Conservation (phyloP, 208 protist genomes). For the Wallacemonas collosoma region DNA sequence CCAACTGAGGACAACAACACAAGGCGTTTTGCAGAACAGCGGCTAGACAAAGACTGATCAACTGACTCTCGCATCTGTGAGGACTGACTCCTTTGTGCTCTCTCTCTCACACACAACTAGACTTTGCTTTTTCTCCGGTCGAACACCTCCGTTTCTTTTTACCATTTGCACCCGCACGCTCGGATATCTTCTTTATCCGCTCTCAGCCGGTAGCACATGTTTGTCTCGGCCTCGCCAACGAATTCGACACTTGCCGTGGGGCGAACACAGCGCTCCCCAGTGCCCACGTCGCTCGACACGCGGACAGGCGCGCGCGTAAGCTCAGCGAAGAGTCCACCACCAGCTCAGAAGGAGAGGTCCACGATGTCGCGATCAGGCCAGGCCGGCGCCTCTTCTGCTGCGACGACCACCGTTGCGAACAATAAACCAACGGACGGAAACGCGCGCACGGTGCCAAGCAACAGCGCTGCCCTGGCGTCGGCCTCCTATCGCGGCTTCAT, state of each 20-base stretch:
- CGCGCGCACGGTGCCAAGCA: neutral
- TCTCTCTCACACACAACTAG: no score
- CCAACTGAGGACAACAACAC: no score
- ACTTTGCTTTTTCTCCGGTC: no score
- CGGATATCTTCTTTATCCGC: constrained; percentile 11
- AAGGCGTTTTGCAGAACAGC: no score
- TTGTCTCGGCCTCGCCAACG: constrained; percentile 8
- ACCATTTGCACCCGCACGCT: neutral
- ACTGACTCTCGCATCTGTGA: no score
- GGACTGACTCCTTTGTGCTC: no score
- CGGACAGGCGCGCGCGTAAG: neutral
- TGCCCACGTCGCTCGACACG: neutral
- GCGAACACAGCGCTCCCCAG: neutral
- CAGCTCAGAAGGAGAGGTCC: no score
- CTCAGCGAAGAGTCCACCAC: neutral
- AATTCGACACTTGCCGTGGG: neutral
- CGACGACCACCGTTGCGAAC: neutral
- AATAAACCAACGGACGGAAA: neutral
- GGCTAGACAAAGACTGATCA: no score
- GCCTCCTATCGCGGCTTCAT: neutral
- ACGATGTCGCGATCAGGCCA: no score
- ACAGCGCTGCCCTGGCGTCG: neutral
- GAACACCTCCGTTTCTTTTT: neutral
- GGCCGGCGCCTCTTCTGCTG: no score
- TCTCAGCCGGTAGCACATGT: constrained; percentile 7